Conservation (phyloP, 345 rosid genomes). For the Hypericum perforatum region DNA sequence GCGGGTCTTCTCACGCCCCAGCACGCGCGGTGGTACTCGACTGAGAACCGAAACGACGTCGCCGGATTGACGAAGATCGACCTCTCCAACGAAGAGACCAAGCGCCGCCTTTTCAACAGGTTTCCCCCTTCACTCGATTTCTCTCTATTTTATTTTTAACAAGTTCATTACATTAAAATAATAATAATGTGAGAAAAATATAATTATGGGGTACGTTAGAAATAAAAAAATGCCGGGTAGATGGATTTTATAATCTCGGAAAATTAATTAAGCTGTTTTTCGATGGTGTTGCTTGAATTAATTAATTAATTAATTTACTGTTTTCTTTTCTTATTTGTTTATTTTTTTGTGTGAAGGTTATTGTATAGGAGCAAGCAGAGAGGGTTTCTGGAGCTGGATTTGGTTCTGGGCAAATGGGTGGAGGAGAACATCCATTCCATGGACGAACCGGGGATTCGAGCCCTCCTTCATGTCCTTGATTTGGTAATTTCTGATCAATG, state of each 20-base stretch:
- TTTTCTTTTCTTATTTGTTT: background rate
- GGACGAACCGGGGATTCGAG: constrained; percentile 60
- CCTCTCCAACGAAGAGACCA: constrained; percentile 65
- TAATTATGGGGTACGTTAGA: too few species aligned
- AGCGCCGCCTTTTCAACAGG: constrained; percentile 72
- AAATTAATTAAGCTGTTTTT: too few species aligned
- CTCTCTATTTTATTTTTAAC: too few species aligned
- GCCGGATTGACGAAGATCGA: constrained; percentile 35
- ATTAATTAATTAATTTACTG: too few species aligned
- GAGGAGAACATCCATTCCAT: constrained; percentile 60
- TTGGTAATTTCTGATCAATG: constrained; percentile 32
- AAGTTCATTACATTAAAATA: too few species aligned
- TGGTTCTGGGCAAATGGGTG: constrained; percentile 91
- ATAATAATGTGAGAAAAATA: too few species aligned
- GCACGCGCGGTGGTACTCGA: constrained; percentile 35
- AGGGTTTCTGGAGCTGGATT: constrained; percentile 87
- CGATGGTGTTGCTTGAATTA: too few species aligned
- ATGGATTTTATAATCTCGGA: too few species aligned
- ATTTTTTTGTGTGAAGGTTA: constrained; percentile 29
- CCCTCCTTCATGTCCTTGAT: constrained; percentile 73
- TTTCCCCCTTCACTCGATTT: background rate
- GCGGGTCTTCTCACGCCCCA: constrained; percentile 31
- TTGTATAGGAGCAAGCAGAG: constrained; percentile 92
- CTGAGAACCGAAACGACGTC: constrained; percentile 13
- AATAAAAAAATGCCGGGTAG: too few species aligned